These are phyloP conservation scores for Rhipidocladum racemiflorum DNA, from an alignment of 176 grass and related monocot species.

Conservation along the genomic window DNA sequence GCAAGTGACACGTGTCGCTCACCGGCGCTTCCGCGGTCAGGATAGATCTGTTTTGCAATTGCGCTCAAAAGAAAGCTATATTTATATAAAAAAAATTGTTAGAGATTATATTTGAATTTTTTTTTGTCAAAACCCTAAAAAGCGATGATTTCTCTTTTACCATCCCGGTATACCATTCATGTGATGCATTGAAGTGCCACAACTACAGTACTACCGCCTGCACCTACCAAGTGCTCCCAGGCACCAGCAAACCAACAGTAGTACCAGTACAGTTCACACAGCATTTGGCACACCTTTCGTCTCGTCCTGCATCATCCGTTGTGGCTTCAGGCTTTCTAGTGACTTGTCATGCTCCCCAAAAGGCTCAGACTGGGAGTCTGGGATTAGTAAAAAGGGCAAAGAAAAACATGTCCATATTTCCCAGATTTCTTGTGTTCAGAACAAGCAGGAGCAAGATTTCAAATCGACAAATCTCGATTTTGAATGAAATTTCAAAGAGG, in stretches of 20 bases:
- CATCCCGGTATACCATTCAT: not conserved
- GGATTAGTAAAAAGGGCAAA: not conserved
- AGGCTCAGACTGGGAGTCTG: not conserved
- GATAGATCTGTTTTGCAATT: too few relatives aligned
- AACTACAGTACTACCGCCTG: not conserved
- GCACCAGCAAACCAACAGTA: not conserved
- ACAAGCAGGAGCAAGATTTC: not conserved
- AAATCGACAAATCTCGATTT: too few relatives aligned
- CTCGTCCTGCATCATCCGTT: slow-evolving; percentile 14
- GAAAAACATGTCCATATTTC: not conserved
- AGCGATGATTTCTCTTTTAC: too few relatives aligned
- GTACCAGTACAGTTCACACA: not conserved
- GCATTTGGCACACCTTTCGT: not conserved
- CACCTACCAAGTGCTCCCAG: slow-evolving; percentile 3
- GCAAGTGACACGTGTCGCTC: too few relatives aligned
- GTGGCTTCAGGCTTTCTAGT: slow-evolving; percentile 5
- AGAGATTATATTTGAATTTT: too few relatives aligned
- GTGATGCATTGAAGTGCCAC: not conserved
- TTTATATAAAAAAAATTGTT: too few relatives aligned
- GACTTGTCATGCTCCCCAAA: slow-evolving; percentile 2
- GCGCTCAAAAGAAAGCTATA: too few relatives aligned
- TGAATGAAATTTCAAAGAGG: too few relatives aligned
- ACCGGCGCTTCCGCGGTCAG: too few relatives aligned
- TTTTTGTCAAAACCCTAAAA: too few relatives aligned
- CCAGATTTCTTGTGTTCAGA: slow-evolving; percentile 18